These are phyloP conservation scores for Cunninghamia lanceolata DNA, from an alignment of 75 land plant species.

Conservation along the genomic window DNA sequence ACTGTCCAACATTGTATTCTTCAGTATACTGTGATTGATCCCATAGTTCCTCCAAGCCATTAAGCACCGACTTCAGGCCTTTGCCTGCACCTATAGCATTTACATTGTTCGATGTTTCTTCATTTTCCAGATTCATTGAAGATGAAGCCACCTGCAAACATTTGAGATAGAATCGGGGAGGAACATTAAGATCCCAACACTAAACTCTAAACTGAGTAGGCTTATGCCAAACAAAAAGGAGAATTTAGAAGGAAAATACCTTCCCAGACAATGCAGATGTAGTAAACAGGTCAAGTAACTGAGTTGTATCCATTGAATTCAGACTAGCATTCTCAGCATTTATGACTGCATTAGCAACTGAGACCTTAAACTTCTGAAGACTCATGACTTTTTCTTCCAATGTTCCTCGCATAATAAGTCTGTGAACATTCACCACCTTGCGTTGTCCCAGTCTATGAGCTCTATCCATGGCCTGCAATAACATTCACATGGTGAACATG, in stretches of 20 bases:
- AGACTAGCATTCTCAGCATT: slow-evolving; percentile 96
- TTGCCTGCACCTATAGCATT: slow-evolving; percentile 42
- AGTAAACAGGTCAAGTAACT: slow-evolving; percentile 92
- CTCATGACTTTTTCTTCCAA: slow-evolving; percentile 99
- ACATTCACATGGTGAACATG: background rate
- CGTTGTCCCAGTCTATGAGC: slow-evolving; percentile 98
- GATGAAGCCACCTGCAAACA: slow-evolving; percentile 33
- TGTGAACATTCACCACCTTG: slow-evolving; percentile 90
- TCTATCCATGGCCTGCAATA: slow-evolving; percentile 96
- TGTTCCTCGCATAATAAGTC: slow-evolving; percentile 98
- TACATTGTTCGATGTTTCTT: slow-evolving; percentile 21
- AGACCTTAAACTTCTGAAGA: slow-evolving; percentile 89
- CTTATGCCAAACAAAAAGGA: background rate
- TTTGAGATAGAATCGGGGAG: background rate
- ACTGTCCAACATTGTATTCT: slow-evolving; percentile 89
- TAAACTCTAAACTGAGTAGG: background rate
- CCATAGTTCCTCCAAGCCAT: slow-evolving; percentile 88
- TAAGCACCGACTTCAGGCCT: slow-evolving; percentile 81
- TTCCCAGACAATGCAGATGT: slow-evolving; percentile 53
- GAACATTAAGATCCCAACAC: background rate
- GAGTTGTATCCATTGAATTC: slow-evolving; percentile 94
- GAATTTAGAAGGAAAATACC: slow-evolving; percentile 32
- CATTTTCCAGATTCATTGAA: slow-evolving; percentile 25
- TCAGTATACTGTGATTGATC: slow-evolving; percentile 98
- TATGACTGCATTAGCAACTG: slow-evolving; percentile 86